phyloP scores from a whole-genome alignment of 176 grass and related monocot species.

The Oryza coarctata region DNA sequence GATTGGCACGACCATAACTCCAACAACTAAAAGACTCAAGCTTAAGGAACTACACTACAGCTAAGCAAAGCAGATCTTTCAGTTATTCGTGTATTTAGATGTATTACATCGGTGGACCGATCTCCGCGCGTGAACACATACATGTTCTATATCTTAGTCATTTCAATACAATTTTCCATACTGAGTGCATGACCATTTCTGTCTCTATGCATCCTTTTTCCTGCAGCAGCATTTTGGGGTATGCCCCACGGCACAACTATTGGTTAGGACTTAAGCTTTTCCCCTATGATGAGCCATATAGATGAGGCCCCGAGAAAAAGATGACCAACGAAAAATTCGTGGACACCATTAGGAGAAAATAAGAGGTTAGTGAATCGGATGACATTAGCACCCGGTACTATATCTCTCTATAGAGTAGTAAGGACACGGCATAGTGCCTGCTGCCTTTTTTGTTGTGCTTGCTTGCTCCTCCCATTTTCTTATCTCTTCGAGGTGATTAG shows the following conservation, averaged over 20 bases:
- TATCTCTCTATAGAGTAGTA: slow-evolving; percentile 12
- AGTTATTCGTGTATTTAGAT: too few species aligned
- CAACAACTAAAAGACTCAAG: too few species aligned
- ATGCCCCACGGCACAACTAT: slow-evolving; percentile 1
- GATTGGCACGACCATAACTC: too few species aligned
- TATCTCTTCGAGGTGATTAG: slow-evolving; percentile 33
- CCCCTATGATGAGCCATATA: not conserved
- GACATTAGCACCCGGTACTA: slow-evolving; percentile 43
- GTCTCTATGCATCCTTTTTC: not conserved
- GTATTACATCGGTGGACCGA: too few species aligned
- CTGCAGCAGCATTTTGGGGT: not conserved
- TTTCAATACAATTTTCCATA: not conserved
- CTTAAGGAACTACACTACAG: too few species aligned
- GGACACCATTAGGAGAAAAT: slow-evolving; percentile 7
- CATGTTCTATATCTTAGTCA: not conserved
- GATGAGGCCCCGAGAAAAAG: slow-evolving; percentile 8
- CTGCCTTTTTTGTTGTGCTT: slow-evolving; percentile 54
- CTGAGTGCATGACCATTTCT: not conserved
- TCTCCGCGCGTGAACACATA: too few species aligned
- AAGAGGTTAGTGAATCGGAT: slow-evolving; percentile 49
- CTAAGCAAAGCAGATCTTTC: too few species aligned
- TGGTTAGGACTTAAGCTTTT: not conserved
- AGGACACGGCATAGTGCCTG: slow-evolving; percentile 9
- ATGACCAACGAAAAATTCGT: not conserved
- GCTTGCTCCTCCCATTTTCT: slow-evolving; percentile 46